Evolutionary conservation across 192 early-diverging fungal species (phyloP), one percentile per base, ranked within the genome.

Genomic region (Dispira parvispora): DNA sequence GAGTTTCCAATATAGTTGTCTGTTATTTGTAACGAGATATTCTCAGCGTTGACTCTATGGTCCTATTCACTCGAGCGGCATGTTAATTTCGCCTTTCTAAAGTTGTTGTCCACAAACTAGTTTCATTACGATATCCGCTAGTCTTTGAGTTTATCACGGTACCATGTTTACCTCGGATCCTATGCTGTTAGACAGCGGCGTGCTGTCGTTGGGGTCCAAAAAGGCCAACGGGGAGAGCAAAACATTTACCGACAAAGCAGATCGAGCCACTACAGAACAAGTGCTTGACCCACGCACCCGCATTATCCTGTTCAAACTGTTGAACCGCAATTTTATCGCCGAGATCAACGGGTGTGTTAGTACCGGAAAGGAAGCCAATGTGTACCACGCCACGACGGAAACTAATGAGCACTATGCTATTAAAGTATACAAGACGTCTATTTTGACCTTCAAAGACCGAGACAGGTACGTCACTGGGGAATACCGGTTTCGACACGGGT

Each of bases 391-490:
- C 9, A 74, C 81, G 16, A 95, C 92, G 11, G 89, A 90, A 52
- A 66, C 75, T 13, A 88, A 86, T 27, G 72, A 78, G 46, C 91
- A 95, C 67, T 75, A 86, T 8, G 93, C 96, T 10, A 90, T 98
- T 67, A 96, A 98, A 67, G 85, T 98, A 42, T 98, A 98, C 78
- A 98, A 98, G 67, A 96, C 96, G 25, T 94, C 91, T n/a, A 95
- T 98, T 62, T 75, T 98, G 64, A 82, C 85, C 0, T 98, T 98
- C 75, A 96, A 96, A 76, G 96, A 98, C 67, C 87, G 96, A 64
- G 94, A 98, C 76, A 83, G 93, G 18, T 98, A 98, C 68, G 93
- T 98, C 32, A 80, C 87, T 0, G 96, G 94, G 63, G 96, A 98
- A 71, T 89, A 84, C 69, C 82, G 96, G 54, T 98, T 96, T 80